phyloP scores from a whole-genome alignment of 352 stramenopile species.

The Globisporangium cylindrosporum region DNA sequence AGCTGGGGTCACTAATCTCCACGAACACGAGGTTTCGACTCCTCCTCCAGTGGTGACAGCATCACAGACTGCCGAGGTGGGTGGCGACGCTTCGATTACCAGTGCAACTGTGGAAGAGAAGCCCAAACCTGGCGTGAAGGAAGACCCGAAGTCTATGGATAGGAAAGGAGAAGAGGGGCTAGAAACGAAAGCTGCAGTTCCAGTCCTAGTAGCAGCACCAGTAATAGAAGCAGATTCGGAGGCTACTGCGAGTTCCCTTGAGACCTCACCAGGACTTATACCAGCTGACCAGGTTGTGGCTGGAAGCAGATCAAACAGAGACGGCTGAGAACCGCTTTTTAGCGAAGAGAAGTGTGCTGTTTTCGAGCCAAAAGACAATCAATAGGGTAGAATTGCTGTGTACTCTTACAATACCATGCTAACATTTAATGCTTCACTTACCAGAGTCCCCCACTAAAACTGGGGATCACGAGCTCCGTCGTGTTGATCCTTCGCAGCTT shows the following conservation, averaged over 20 bases:
- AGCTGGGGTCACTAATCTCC: background rate
- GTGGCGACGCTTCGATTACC: background rate
- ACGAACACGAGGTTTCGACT: background rate
- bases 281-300: background rate
- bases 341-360: no score
- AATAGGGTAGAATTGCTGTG: background rate
- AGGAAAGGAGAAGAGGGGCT: background rate
- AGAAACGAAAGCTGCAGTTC: background rate
- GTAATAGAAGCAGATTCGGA: background rate
- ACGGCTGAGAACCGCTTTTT: background rate
- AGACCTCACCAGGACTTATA: background rate
- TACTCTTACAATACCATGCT: background rate
- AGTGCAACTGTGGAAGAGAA: background rate
- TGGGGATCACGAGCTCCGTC: slow-evolving; percentile 6
- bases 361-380: no score
- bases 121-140: background rate
- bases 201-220: background rate
- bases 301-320: background rate
- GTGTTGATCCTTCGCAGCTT: background rate
- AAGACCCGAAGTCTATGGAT: background rate
- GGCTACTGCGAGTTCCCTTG: background rate
- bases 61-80: background rate
- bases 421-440: background rate
- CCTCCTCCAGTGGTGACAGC: background rate
- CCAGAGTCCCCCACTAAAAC: background rate